Evolutionary conservation across 2,329 filamentous ascomycete species (phyloP).

Genomic region (Apiospora sp.): DNA sequence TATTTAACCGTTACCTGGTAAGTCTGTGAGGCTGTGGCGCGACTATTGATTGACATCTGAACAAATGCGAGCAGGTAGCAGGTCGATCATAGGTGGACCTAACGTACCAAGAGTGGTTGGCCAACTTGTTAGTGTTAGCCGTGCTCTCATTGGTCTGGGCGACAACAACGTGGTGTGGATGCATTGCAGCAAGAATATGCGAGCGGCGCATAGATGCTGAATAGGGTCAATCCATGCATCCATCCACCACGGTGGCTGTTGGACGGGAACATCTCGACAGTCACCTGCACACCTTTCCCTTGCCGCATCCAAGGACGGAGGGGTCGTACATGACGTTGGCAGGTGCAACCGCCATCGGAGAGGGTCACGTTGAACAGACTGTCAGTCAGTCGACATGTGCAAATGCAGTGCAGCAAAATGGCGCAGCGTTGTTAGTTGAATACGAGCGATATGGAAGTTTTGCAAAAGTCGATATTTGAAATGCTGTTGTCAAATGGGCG

Average conservation of each 20-base stretch:
- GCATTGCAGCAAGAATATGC: background rate
- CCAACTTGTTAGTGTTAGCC: background rate
- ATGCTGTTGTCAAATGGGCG: slow-evolving; percentile 9
- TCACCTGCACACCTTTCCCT: background rate
- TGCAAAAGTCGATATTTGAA: background rate
- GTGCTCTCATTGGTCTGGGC: slow-evolving; percentile 1
- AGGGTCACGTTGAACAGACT: background rate
- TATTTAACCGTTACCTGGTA: background rate
- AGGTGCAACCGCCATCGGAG: background rate
- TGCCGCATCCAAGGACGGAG: background rate
- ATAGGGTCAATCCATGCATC: background rate
- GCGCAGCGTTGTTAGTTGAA: background rate
- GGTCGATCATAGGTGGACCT: background rate
- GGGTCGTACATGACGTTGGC: background rate
- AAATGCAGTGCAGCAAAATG: background rate
- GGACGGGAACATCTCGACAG: background rate
- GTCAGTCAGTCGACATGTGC: background rate
- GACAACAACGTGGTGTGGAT: background rate
- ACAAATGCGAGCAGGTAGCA: background rate
- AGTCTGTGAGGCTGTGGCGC: background rate
- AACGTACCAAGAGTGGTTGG: background rate
- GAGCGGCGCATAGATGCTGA: background rate
- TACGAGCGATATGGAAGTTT: slow-evolving; percentile 5
- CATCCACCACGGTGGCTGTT: background rate
- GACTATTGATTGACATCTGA: background rate